Conservation (phyloP, 2,329 filamentous ascomycete genomes). For the Trichoderma koningiopsis region DNA sequence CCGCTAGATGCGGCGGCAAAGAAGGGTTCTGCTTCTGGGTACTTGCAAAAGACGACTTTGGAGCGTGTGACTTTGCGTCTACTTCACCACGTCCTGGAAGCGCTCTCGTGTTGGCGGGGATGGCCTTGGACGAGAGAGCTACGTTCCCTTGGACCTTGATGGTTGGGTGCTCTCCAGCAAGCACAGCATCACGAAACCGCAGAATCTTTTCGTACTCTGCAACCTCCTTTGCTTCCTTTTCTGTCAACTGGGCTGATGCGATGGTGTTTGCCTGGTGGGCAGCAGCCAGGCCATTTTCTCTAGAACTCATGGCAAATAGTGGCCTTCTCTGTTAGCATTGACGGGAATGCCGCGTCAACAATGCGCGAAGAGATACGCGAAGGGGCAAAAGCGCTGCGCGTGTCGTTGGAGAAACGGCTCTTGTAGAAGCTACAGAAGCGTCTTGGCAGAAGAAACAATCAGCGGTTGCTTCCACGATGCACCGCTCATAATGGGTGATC, state of each 20-base stretch:
- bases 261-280: slow-evolving; percentile 25
- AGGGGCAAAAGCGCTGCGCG: not conserved
- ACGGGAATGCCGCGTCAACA: slow-evolving; percentile 6
- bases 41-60: not conserved
- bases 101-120: not conserved
- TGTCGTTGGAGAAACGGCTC: not conserved
- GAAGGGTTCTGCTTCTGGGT: not conserved
- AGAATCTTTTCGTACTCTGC: slow-evolving; percentile 79
- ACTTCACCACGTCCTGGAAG: slow-evolving; percentile 29
- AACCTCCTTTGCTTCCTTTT: slow-evolving; percentile 59
- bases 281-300: slow-evolving; percentile 28
- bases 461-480: not conserved
- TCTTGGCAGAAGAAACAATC: not conserved
- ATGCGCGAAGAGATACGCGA: slow-evolving; percentile 3
- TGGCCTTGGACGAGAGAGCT: slow-evolving; percentile 30
- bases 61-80: not conserved
- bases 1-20: not conserved
- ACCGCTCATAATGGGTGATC: slow-evolving; percentile 8
- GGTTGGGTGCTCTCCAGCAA: slow-evolving; percentile 72
- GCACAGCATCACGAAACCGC: slow-evolving; percentile 75
- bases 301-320: slow-evolving; percentile 34
- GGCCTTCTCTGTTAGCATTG: slow-evolving; percentile 4
- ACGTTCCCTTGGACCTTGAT: slow-evolving; percentile 57
- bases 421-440: slow-evolving; percentile 4
- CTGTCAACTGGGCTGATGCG: slow-evolving; percentile 38